Evolutionary conservation across 768 basidiomycete species (phyloP), one percentile per base, ranked within the genome.

Genomic region (Tulasnella sp.): DNA sequence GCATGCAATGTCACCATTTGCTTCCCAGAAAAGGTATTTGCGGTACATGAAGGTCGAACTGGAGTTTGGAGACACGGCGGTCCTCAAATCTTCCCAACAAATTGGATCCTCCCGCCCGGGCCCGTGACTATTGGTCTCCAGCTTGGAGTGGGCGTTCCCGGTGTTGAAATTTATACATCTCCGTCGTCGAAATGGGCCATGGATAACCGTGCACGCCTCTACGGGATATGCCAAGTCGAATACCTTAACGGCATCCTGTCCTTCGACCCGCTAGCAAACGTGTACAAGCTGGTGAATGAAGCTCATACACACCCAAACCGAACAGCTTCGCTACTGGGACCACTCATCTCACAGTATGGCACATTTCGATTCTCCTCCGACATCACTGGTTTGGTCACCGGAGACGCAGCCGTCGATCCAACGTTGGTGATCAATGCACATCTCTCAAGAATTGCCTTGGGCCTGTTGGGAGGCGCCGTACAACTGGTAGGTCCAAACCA

Each of bases 1-100:
- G n/a, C 61, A 32, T 67, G 61, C 61, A 67, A 67, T 29, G 32
- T 67, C 26, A 67, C 61, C 11, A 67, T 67, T 67, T 67, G 61
- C 61, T 67, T 67, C 29, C 61, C 61, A 26, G 32, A 16, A 26
- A 26, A n/a, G 16, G 32, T 67, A 1, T 67, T 67, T 67, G 61
- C 29, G 5, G 61, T 67, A 4, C 3, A 32, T 32, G 61, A 67
- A 3, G 61, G 61, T 15, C 5, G 32, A 67, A 67, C 61, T 16
- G 61, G 61, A 6, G 32, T 15, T 3, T 67, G 32, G 3, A 32
- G 61, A 67, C 61, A 67, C 5, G 13, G n/a, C 13, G 26, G 42
- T 44, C n/a, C 20, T 32, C 61, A 67, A 11, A 13, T n/a, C 26
- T 67, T 67, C 61, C 61, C 61, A 3, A 16, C n/a, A 16, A 67